Conservation (phyloP, 306 rosid species). For the Heteromeles arbutifolia region DNA sequence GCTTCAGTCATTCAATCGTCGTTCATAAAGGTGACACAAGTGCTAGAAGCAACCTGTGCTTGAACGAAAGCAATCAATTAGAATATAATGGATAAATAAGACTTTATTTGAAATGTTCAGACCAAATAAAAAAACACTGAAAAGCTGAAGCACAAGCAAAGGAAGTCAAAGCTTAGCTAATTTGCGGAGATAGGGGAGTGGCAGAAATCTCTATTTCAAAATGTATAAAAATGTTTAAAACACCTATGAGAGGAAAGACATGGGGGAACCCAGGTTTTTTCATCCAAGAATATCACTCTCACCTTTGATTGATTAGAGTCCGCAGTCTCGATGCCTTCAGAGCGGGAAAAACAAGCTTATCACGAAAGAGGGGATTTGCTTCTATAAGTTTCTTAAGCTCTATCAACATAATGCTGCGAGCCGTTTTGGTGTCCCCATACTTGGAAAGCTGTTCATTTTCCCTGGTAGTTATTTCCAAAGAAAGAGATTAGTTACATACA, state of each 20-base stretch:
- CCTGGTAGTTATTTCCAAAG: slow-evolving; percentile 38
- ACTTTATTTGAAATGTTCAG: background rate
- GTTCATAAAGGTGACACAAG: background rate
- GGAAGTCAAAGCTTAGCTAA: background rate
- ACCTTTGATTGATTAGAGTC: slow-evolving; percentile 87
- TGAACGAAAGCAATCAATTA: background rate
- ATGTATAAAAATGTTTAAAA: background rate
- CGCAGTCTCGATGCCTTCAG: slow-evolving; percentile 68
- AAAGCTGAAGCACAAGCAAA: slow-evolving; percentile 1
- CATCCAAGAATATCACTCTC: slow-evolving; percentile 16
- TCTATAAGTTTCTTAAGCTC: slow-evolving; percentile 78
- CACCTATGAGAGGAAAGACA: background rate
- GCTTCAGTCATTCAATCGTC: background rate
- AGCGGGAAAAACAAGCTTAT: slow-evolving; percentile 70
- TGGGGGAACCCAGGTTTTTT: background rate
- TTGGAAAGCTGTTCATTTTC: slow-evolving; percentile 80
- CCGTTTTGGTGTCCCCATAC: slow-evolving; percentile 81
- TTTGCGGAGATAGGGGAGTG: background rate
- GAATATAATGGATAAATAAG: background rate
- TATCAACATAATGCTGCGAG: slow-evolving; percentile 74
- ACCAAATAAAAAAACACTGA: background rate
- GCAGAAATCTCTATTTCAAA: background rate
- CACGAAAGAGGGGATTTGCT: slow-evolving; percentile 80
- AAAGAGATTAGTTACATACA: slow-evolving; percentile 1
- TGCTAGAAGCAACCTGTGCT: background rate